A percentile compares a stretch with the other conserved stretches of the same genome.
These are phyloP conservation scores for Leavenworthia alabamica DNA, from an alignment of 345 rosid species.

Conservation along the genomic window DNA sequence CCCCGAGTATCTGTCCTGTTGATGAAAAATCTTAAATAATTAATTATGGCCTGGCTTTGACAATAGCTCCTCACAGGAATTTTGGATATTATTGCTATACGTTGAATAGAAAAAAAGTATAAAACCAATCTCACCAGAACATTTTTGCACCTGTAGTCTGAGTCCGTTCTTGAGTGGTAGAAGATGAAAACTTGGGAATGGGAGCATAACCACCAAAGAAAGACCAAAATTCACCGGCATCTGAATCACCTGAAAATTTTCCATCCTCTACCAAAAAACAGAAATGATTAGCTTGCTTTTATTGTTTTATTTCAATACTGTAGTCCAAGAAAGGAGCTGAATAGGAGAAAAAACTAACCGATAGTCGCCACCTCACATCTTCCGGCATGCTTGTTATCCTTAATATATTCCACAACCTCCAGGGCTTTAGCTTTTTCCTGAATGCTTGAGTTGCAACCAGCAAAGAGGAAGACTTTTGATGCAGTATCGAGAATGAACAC, in stretches of 20 bases:
- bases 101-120: not conserved
- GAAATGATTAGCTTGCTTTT: constrained; percentile 18
- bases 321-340: not conserved
- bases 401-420: constrained; percentile 70
- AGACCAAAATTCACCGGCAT: constrained; percentile 88
- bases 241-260: constrained; percentile 71
- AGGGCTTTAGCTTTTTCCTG: constrained; percentile 88
- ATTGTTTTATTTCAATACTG: not conserved
- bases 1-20: constrained; percentile 63
- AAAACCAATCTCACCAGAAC: constrained; percentile 47
- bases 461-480: constrained; percentile 74
- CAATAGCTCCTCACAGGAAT: not conserved
- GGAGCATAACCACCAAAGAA: constrained; percentile 96
- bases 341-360: constrained; percentile 38
- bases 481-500: constrained; percentile 74
- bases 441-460: constrained; percentile 72
- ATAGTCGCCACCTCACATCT: constrained; percentile 74
- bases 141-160: constrained; percentile 37
- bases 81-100: not conserved
- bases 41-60: not conserved
- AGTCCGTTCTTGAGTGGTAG: constrained; percentile 32
- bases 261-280: constrained; percentile 68
- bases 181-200: constrained; percentile 55
- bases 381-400: constrained; percentile 66
- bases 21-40: constrained; percentile 8